Evolutionary conservation across 768 basidiomycete species (phyloP), one percentile per base, ranked within the genome.

Genomic region (Pluteus cervinus): DNA sequence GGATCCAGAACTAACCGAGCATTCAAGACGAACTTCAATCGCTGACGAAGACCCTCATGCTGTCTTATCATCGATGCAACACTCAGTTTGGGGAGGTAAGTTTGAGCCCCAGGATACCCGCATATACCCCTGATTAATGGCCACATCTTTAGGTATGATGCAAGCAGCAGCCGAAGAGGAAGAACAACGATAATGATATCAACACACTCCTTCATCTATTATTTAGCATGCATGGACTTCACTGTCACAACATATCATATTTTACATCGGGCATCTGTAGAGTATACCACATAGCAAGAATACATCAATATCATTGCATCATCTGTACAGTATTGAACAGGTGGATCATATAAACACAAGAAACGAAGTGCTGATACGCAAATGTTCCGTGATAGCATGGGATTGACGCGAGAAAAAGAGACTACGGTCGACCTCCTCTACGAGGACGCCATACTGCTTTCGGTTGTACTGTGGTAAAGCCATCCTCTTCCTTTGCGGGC

Each of bases 41-140:
- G 62, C 55, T 15, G 70, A 63, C 21, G 60, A 68, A 28, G 68
- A 73, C 42, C 61, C 65, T 3, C 65, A 71, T 42, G 62, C 72
- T 40, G 64, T 81, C 15, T 55, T 79, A 14, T 66, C 69, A 14
- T 72, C 79, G 8, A 72, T 82, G 60, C 71, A 80, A 43, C 71
- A 67, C 42, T 82, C 81, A n/a, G 65, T 76, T 36, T 85, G 83
- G 83, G 76, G 77, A 50, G 81, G 82, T 81, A 48, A 49, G 79
- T 58, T 32, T 17, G 6, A 16, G 30, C 28, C 21, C 40, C 12
- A 48, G n/a, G 17, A 23, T 28, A 26, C 24, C n/a, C 4, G 21
- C n/a, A n/a, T n/a, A n/a, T 18, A 35, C 15, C 21, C 18, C 36
- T 26, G 18, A 28, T 9, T 42, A 32, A 34, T 20, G 7, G 24